These are phyloP conservation scores for Ulota crispa DNA, from an alignment of 225 moss, liverwort and hornwort genomes.

Conservation along the genomic window DNA sequence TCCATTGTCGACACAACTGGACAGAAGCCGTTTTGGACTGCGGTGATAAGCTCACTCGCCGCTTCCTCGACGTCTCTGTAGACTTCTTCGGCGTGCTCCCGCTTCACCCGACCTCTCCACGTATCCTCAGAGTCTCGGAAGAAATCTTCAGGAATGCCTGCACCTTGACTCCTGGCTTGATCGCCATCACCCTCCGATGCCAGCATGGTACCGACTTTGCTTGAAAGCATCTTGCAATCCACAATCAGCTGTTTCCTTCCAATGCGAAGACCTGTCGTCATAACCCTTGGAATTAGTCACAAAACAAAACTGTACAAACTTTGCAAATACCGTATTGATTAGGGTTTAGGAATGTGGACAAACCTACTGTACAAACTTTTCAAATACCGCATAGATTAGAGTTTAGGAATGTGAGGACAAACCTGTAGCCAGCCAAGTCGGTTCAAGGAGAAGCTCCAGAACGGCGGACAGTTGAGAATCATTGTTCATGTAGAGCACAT, in stretches of 20 bases:
- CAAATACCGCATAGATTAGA: no score
- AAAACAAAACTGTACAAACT: no score
- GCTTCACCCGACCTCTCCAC: constrained; percentile 81
- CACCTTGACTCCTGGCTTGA: constrained; percentile 59
- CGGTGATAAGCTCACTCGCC: constrained; percentile 52
- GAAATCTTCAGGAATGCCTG: constrained; percentile 76
- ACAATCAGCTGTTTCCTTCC: constrained; percentile 74
- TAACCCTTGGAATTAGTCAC: not conserved
- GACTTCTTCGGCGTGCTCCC: constrained; percentile 69
- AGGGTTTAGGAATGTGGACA: not conserved
- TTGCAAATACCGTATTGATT: no score
- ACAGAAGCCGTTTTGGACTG: constrained; percentile 56
- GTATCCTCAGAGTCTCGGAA: constrained; percentile 77
- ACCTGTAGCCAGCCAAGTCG: constrained; percentile 90
- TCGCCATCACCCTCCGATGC: constrained; percentile 65
- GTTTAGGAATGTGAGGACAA: not conserved
- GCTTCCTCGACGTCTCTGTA: constrained; percentile 82
- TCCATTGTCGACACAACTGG: constrained; percentile 59
- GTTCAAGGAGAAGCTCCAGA: constrained; percentile 70
- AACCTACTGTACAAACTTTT: constrained; percentile 10
- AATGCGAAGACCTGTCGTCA: constrained; percentile 66
- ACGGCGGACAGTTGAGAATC: constrained; percentile 48
- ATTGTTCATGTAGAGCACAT: constrained; percentile 70
- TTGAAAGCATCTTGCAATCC: constrained; percentile 71
- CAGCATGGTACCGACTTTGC: constrained; percentile 59